These are phyloP conservation scores for Kodamaea hsintzibuensis DNA, from an alignment of 805 yeast genomes.

Conservation along the genomic window DNA sequence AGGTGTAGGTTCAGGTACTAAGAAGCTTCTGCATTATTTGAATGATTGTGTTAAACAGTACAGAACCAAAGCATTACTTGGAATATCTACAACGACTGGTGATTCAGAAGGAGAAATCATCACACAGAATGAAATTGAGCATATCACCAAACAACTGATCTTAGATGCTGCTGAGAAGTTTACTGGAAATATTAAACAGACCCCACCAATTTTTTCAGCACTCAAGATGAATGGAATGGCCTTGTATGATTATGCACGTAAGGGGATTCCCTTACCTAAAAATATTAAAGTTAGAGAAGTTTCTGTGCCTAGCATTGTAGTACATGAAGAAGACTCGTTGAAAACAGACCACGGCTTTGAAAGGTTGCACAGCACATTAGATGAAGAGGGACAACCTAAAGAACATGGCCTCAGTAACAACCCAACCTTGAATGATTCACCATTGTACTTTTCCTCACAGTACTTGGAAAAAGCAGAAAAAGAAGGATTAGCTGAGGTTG, in stretches of 20 bases:
- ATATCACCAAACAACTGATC: slow-evolving; percentile 56
- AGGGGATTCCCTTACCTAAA: slow-evolving; percentile 80
- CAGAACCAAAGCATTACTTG: slow-evolving; percentile 81
- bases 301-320: slow-evolving; percentile 52
- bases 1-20: slow-evolving; percentile 94
- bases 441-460: slow-evolving; percentile 57
- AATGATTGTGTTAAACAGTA: slow-evolving; percentile 77
- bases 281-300: slow-evolving; percentile 79
- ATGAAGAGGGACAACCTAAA: slow-evolving; percentile 49
- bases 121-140: slow-evolving; percentile 54
- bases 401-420: slow-evolving; percentile 45
- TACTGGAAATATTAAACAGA: slow-evolving; percentile 78
- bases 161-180: slow-evolving; percentile 58
- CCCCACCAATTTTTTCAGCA: slow-evolving; percentile 95
- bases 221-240: slow-evolving; percentile 93
- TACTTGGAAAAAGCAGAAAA: slow-evolving; percentile 46
- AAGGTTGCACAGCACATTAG: slow-evolving; percentile 42
- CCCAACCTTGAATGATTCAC: slow-evolving; percentile 64
- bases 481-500: slow-evolving; percentile 40
- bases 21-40: slow-evolving; percentile 68
- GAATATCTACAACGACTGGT: slow-evolving; percentile 90
- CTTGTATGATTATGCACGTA: slow-evolving; percentile 89
- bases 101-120: slow-evolving; percentile 87
- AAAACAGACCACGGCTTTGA: slow-evolving; percentile 56
- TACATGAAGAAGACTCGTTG: slow-evolving; percentile 55